Percentiles rank a stretch among this genome's conserved stretches.
phyloP scores from a whole-genome alignment of 768 basidiomycete genomes.

The Collybia nuda region DNA sequence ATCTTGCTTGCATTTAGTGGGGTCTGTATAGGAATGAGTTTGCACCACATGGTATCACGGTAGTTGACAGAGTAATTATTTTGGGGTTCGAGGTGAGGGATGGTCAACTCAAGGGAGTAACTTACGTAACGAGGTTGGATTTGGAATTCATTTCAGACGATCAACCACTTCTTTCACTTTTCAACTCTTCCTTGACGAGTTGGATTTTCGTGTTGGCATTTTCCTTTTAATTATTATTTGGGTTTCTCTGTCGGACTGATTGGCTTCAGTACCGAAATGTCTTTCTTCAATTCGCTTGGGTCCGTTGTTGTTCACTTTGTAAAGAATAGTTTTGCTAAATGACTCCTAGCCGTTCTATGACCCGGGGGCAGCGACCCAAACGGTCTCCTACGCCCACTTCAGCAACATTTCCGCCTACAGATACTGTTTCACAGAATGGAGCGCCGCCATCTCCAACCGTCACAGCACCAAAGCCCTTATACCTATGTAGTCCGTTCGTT shows the following conservation, averaged over 20 bases:
- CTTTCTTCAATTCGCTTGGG: conserved; percentile 85
- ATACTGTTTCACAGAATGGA: conserved; percentile 35
- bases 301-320: conserved; percentile 30
- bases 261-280: conserved; percentile 51
- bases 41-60: too few relatives aligned
- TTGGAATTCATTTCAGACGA: not conserved
- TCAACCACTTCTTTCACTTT: too few relatives aligned
- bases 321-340: conserved; percentile 1
- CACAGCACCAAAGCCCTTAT: conserved; percentile 61
- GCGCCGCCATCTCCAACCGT: conserved; percentile 37
- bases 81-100: too few relatives aligned
- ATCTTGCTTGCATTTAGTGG: too few relatives aligned
- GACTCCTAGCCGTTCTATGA: conserved; percentile 67
- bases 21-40: too few relatives aligned
- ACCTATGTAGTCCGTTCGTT: conserved; percentile 93
- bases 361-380: conserved; percentile 68
- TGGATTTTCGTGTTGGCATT: too few relatives aligned
- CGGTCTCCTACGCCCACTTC: conserved; percentile 78
- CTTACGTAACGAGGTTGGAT: not conserved
- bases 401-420: conserved; percentile 49
- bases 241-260: conserved; percentile 24
- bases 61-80: too few relatives aligned
- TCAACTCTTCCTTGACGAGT: conserved; percentile 1
- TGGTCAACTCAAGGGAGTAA: too few relatives aligned
- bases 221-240: not conserved